Evolutionary conservation across 495 filamentous ascomycete genomes (phyloP).

Genomic region (Penicillium bovifimosum): DNA sequence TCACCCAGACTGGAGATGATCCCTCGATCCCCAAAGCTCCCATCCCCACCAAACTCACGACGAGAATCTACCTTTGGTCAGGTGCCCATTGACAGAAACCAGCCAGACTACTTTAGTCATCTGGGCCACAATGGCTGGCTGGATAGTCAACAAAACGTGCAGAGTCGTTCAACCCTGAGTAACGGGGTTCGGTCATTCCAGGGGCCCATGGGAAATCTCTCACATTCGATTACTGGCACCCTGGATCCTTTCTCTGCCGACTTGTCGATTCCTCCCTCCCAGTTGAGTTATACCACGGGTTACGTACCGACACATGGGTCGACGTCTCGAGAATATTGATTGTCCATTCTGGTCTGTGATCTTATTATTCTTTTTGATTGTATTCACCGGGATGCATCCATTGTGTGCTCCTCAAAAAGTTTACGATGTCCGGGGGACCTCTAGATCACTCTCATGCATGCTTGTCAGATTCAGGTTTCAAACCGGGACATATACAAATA

Average conservation of each 20-base stretch:
- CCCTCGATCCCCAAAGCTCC: slow-evolving; percentile 38
- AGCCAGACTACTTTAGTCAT: slow-evolving; percentile 31
- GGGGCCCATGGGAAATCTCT: slow-evolving; percentile 20
- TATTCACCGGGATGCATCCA: not conserved
- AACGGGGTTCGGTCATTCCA: slow-evolving; percentile 24
- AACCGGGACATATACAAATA: not conserved
- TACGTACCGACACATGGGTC: slow-evolving; percentile 30
- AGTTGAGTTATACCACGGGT: slow-evolving; percentile 29
- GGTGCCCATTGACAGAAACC: slow-evolving; percentile 24
- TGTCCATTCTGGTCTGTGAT: not conserved
- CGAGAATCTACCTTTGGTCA: slow-evolving; percentile 33
- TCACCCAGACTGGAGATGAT: slow-evolving; percentile 37
- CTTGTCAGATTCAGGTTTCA: not conserved
- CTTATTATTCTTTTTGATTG: not conserved
- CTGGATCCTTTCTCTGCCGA: slow-evolving; percentile 33
- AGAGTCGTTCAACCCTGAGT: slow-evolving; percentile 18
- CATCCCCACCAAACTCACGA: slow-evolving; percentile 34
- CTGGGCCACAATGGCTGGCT: slow-evolving; percentile 25
- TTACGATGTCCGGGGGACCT: not conserved
- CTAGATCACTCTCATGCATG: not conserved
- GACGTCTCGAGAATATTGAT: slow-evolving; percentile 26
- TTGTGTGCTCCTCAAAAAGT: slow-evolving; percentile 1
- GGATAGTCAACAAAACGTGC: slow-evolving; percentile 23
- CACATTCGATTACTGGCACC: slow-evolving; percentile 23
- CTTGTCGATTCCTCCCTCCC: slow-evolving; percentile 29